Conservation (phyloP, 2,329 filamentous ascomycete genomes). For the Colletotrichum horii region DNA sequence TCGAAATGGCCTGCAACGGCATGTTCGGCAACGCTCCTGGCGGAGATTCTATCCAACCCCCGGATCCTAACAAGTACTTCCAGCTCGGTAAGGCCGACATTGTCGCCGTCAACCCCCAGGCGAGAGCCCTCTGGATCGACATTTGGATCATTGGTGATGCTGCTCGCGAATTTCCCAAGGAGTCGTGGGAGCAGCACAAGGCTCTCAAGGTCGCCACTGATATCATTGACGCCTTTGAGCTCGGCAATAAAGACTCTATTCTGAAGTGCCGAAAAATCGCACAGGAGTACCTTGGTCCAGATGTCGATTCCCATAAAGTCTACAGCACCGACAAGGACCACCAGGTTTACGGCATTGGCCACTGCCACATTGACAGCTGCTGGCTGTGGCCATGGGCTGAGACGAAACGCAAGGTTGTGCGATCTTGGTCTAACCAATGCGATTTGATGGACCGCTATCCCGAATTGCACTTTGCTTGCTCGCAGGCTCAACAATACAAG, state of each 20-base stretch:
- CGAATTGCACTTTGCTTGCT: slow-evolving; percentile 90
- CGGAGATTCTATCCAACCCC: slow-evolving; percentile 87
- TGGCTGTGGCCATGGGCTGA: slow-evolving; percentile 99
- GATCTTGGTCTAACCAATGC: slow-evolving; percentile 97
- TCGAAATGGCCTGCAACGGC: slow-evolving; percentile 98
- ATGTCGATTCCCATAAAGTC: slow-evolving; percentile 82
- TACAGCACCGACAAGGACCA: slow-evolving; percentile 78
- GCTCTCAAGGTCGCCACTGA: slow-evolving; percentile 83
- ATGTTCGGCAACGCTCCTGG: slow-evolving; percentile 95
- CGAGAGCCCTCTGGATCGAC: slow-evolving; percentile 84
- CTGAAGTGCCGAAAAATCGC: slow-evolving; percentile 83
- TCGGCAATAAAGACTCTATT: slow-evolving; percentile 79
- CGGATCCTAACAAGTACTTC: slow-evolving; percentile 83
- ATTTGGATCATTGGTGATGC: slow-evolving; percentile 97
- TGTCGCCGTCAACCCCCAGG: slow-evolving; percentile 85
- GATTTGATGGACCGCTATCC: slow-evolving; percentile 94
- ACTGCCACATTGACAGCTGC: slow-evolving; percentile 98
- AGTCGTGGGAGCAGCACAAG: slow-evolving; percentile 88
- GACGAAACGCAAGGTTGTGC: slow-evolving; percentile 93
- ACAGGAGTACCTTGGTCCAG: slow-evolving; percentile 78
- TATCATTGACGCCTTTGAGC: slow-evolving; percentile 90
- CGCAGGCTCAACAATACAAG: slow-evolving; percentile 96
- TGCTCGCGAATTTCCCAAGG: slow-evolving; percentile 84
- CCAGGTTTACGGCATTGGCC: slow-evolving; percentile 86
- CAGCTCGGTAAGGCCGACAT: slow-evolving; percentile 80